Evolutionary conservation across 495 filamentous ascomycete species (phyloP), one percentile per base, ranked within the genome.

Genomic region (Penicillium nucicola): DNA sequence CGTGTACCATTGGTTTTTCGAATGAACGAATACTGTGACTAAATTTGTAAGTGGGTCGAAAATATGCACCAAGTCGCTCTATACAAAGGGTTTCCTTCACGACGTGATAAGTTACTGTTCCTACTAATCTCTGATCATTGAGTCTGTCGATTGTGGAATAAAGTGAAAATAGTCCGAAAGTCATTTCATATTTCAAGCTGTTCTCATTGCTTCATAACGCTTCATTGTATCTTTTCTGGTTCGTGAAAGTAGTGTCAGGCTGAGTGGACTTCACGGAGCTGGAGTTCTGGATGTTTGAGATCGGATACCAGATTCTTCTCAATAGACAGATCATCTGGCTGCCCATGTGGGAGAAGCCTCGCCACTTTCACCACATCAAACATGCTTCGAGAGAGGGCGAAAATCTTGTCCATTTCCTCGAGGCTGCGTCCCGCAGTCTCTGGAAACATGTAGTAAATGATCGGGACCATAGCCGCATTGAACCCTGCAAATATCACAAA

Each of bases 401-500:
- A 80, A 40, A 77, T 68, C 23, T 66, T 65, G 34, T 79, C 78
- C 33, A 79, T 65, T 42, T 79, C 77, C 54, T 81, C 77, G 4
- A 81, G 68, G 5, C 65, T 69, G 15, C 77, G 74, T 4, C 67
- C 71, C 13, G 74, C 69, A 1, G 83, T 85, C 62, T 85, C 84
- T 4, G 81, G 83, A 58, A 79, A 83, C 33, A 74, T 50, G 45
- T 84, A 75, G 59, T 81, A 86, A 18, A 85, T 72, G 19, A 81
- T 65, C 1, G 80, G 80, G 0, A 84, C 69, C 64, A 86, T 85
- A 17, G 72, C 51, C 18, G 69, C 69, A 60, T 85, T 85, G 60
- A 84, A 77, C 11, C 76, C 70, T 5, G 62, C 60, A 31, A 60
- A 64, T 4, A 64, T 34, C 13, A 61, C 43, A 18, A 62, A 64